These are phyloP conservation scores for Endocalyx cinctus DNA, from an alignment of 2,329 filamentous ascomycete genomes.

Conservation along the genomic window DNA sequence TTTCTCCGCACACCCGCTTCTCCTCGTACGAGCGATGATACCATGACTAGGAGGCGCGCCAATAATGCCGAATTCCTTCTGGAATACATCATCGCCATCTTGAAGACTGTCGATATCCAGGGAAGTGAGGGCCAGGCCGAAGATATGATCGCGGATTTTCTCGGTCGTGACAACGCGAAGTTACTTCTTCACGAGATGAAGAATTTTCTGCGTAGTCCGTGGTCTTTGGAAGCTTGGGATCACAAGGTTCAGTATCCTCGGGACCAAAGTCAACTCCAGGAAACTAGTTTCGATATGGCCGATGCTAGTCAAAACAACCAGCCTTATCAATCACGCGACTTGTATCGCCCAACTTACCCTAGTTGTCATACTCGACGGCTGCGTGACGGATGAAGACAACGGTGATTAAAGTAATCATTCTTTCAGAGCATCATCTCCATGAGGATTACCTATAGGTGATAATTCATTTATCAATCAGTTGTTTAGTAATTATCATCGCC, in stretches of 20 bases:
- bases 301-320: too few species aligned
- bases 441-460: too few species aligned
- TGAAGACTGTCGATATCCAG: slow-evolving; percentile 79
- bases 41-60: slow-evolving; percentile 38
- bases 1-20: slow-evolving; percentile 50
- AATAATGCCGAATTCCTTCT: slow-evolving; percentile 80
- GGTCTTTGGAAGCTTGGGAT: slow-evolving; percentile 75
- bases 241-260: slow-evolving; percentile 69
- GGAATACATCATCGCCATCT: slow-evolving; percentile 78
- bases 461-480: too few species aligned
- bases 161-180: slow-evolving; percentile 67
- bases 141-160: slow-evolving; percentile 70
- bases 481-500: too few species aligned
- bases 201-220: slow-evolving; percentile 79
- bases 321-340: too few species aligned
- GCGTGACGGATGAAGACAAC: too few species aligned
- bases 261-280: too few species aligned
- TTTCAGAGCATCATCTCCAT: too few species aligned
- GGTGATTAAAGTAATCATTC: too few species aligned
- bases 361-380: too few species aligned
- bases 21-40: slow-evolving; percentile 14
- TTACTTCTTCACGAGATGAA: slow-evolving; percentile 83
- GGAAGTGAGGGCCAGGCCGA: slow-evolving; percentile 75
- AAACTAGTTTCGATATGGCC: too few species aligned
- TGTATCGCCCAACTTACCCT: too few species aligned